Percentiles rank a stretch among this genome's conserved stretches.
phyloP scores from a whole-genome alignment of 1,284 basidiomycete species.

The Anthracocystis walkeri region DNA sequence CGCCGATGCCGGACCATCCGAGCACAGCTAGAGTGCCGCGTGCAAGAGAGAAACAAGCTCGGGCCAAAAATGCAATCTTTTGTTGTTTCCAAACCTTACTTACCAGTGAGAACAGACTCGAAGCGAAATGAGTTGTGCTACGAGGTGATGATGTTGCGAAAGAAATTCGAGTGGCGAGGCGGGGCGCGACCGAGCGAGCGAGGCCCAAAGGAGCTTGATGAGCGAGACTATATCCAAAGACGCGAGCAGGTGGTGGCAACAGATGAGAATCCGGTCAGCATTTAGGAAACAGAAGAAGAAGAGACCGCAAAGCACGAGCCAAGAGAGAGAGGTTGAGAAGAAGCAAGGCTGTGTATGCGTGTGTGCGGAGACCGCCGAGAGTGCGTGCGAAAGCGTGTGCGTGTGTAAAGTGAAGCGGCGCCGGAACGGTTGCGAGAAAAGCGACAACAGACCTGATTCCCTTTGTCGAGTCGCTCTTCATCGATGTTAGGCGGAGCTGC shows the following conservation, averaged over 20 bases:
- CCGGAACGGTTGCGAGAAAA: constrained; percentile 13
- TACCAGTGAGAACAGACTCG: constrained; percentile 10
- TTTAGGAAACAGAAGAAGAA: background rate
- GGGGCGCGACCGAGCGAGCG: constrained; percentile 3
- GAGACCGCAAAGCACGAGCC: constrained; percentile 4
- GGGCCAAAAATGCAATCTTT: constrained; percentile 4
- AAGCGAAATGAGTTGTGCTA: constrained; percentile 18
- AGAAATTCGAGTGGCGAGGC: background rate
- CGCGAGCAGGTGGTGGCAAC: background rate
- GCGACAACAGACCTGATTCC: constrained; percentile 2
- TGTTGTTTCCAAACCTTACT: constrained; percentile 20
- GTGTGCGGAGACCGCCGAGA: background rate
- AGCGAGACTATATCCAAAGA: constrained; percentile 19
- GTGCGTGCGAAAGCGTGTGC: constrained; percentile 1
- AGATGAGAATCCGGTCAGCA: background rate
- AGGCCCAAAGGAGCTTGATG: background rate
- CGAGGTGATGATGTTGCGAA: background rate
- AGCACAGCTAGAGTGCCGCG: background rate
- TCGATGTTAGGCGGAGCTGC: constrained; percentile 9
- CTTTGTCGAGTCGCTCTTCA: background rate
- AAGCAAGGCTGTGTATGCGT: background rate
- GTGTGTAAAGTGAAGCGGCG: background rate
- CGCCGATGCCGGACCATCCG: constrained; percentile 1
- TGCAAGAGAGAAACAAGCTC: constrained; percentile 14
- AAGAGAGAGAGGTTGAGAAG: constrained; percentile 1